These are phyloP conservation scores for Ceratocystis colombiana DNA, from an alignment of 2,329 filamentous ascomycete species.

Conservation along the genomic window DNA sequence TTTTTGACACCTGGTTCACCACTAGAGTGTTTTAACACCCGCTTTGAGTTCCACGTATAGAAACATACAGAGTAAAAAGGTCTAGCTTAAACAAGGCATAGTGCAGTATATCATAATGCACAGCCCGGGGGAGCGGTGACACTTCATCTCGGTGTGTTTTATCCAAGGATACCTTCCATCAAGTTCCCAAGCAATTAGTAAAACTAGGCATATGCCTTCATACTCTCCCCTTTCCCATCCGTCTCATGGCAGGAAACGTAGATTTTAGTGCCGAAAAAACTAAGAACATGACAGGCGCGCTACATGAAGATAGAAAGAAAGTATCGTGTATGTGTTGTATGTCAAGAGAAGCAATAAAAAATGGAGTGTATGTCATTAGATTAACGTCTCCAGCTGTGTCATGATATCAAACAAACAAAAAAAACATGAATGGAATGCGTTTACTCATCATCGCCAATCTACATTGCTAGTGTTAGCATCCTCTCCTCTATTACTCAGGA, in stretches of 20 bases:
- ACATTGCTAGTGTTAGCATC: constrained; percentile 6
- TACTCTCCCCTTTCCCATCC: not conserved
- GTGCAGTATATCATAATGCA: not conserved
- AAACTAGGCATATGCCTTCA: not conserved
- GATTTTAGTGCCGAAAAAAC: not conserved
- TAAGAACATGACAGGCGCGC: not conserved
- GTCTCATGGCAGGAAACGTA: not conserved
- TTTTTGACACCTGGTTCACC: not conserved
- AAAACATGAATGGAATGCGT: constrained; percentile 19
- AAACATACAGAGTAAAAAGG: not conserved
- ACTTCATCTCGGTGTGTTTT: not conserved
- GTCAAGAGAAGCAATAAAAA: not conserved
- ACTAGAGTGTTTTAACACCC: too few species aligned
- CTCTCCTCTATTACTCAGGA: not conserved
- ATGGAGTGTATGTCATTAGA: not conserved
- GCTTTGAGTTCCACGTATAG: too few species aligned
- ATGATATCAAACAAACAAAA: constrained; percentile 23
- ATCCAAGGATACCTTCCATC: not conserved
- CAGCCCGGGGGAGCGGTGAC: not conserved
- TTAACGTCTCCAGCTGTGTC: constrained; percentile 19
- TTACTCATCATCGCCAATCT: constrained; percentile 32
- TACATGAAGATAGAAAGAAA: not conserved
- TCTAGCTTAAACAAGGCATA: not conserved
- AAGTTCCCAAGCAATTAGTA: not conserved
- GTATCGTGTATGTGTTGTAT: too few species aligned